Evolutionary conservation across 164 flowering plant genomes (phyloP).

Genomic region (Santalum album): DNA sequence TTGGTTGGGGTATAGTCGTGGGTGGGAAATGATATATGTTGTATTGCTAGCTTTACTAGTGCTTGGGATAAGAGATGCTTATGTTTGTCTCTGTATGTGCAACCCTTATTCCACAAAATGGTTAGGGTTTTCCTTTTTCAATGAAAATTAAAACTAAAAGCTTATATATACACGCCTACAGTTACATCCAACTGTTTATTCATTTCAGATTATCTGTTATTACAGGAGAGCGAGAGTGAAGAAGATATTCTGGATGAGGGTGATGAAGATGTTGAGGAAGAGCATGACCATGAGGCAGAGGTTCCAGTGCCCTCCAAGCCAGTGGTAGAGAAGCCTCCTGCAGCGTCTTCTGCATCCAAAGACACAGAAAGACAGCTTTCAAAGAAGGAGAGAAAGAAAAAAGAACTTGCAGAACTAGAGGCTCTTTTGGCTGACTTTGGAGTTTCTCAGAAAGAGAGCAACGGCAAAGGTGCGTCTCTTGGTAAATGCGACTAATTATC

Average conservation of each 20-base stretch:
- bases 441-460: not conserved
- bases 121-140: no score
- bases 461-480: not conserved
- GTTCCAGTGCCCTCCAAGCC: not conserved
- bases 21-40: no score
- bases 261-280: not conserved
- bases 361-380: not conserved
- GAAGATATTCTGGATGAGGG: slow-evolving; percentile 1
- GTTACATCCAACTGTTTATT: no score
- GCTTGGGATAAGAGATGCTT: no score
- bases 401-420: not conserved
- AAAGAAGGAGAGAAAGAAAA: not conserved
- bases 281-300: not conserved
- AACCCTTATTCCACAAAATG: no score
- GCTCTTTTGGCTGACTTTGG: not conserved
- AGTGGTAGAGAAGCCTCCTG: not conserved
- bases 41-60: no score
- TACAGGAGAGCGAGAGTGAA: not conserved
- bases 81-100: no score
- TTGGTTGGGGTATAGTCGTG: no score
- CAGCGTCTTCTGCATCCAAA: not conserved
- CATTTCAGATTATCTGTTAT: no score
- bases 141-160: no score
- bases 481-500: not conserved
- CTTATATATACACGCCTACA: no score